These are phyloP conservation scores for Lippia alba DNA, from an alignment of 305 asterid species.

Conservation along the genomic window DNA sequence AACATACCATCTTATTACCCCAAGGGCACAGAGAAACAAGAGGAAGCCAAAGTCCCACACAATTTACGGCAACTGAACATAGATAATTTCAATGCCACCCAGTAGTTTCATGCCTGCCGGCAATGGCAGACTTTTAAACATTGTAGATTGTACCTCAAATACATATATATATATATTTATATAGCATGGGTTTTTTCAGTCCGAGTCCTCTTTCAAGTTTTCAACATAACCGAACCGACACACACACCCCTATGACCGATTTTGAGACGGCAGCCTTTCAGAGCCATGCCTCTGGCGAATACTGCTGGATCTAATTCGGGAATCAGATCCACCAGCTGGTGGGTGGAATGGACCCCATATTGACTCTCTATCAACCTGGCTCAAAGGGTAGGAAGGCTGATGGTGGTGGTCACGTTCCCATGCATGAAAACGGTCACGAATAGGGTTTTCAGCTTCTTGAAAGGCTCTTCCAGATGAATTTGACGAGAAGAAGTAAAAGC, in stretches of 20 bases:
- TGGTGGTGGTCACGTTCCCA: conserved; percentile 63
- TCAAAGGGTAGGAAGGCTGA: conserved; percentile 43
- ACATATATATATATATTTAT: conserved; percentile 38
- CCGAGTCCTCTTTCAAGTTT: conserved; percentile 45
- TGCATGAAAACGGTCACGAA: conserved; percentile 43
- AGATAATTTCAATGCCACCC: conserved; percentile 40
- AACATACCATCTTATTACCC: conserved; percentile 38
- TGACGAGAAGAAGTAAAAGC: conserved; percentile 62
- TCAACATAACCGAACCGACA: conserved; percentile 32
- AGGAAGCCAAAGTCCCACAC: conserved; percentile 42
- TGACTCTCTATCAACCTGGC: conserved; percentile 59
- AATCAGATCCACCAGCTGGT: conserved; percentile 51
- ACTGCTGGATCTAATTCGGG: conserved; percentile 47
- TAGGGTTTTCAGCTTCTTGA: conserved; percentile 61
- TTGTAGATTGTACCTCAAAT: conserved; percentile 54
- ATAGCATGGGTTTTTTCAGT: conserved; percentile 46
- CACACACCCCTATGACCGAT: conserved; percentile 53
- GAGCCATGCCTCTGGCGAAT: conserved; percentile 69
- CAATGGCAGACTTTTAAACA: conserved; percentile 35
- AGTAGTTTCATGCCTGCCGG: conserved; percentile 35
- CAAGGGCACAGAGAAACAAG: conserved; percentile 37
- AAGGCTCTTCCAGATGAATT: conserved; percentile 57
- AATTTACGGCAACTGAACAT: conserved; percentile 28
- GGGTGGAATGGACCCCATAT: conserved; percentile 74
- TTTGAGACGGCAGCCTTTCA: conserved; percentile 70